Percentiles rank a stretch among this genome's conserved stretches.
Conservation (phyloP, 768 basidiomycete species). For the Leccinum obscurum region DNA sequence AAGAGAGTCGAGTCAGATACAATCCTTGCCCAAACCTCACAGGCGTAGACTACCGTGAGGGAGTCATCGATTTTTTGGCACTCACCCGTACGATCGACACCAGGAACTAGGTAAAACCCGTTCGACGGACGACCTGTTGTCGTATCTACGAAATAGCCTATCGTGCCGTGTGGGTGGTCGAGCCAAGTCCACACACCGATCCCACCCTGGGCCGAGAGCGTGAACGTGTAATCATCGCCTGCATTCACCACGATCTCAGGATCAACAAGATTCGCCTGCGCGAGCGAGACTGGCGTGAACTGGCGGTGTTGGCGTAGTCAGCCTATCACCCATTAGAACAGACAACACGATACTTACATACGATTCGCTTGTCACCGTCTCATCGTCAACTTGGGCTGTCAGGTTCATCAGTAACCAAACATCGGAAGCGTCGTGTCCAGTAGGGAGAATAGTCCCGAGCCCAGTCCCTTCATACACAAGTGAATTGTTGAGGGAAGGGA, state of each 20-base stretch:
- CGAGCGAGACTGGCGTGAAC: constrained; percentile 55
- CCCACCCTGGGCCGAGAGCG: constrained; percentile 51
- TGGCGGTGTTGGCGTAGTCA: constrained; percentile 19
- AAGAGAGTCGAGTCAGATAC: background rate
- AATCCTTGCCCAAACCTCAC: background rate
- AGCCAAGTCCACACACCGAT: constrained; percentile 62
- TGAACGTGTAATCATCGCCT: constrained; percentile 43
- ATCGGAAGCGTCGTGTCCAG: constrained; percentile 39
- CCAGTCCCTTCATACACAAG: constrained; percentile 42
- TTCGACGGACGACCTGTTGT: constrained; percentile 44
- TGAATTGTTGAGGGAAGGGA: constrained; percentile 53
- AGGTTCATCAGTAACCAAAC: constrained; percentile 55
- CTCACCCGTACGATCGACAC: constrained; percentile 52
- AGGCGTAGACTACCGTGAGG: background rate
- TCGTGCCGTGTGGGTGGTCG: constrained; percentile 55
- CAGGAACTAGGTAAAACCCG: constrained; percentile 57
- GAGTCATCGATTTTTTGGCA: background rate
- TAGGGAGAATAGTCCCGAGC: constrained; percentile 46
- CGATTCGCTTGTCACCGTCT: constrained; percentile 49
- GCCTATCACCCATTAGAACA: background rate
- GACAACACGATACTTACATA: constrained; percentile 38
- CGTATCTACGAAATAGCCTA: constrained; percentile 52
- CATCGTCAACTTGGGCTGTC: constrained; percentile 43
- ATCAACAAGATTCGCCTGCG: constrained; percentile 9
- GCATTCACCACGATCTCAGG: background rate